Evolutionary conservation across 176 grass and related monocot species (phyloP).

Genomic region (Bonia amplexicaulis): DNA sequence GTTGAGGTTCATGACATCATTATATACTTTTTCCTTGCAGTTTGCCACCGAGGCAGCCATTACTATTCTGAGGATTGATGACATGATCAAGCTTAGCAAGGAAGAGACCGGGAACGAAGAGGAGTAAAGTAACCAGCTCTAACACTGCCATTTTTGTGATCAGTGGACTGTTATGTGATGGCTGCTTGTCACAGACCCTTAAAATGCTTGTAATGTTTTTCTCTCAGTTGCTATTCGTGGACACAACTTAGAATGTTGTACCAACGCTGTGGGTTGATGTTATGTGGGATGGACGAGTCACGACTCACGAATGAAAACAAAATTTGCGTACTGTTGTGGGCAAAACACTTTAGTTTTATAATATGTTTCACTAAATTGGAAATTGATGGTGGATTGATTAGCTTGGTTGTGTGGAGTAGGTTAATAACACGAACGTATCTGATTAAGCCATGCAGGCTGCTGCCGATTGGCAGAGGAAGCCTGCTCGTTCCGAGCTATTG

Average conservation of each 20-base stretch:
- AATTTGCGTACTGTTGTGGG: not conserved
- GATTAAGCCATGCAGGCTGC: no score
- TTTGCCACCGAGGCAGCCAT: constrained; percentile 95
- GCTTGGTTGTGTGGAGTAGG: no score
- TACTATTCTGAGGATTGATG: constrained; percentile 89
- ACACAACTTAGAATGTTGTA: not conserved
- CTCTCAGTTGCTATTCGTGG: no score
- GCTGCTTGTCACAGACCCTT: not conserved
- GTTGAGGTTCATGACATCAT: not conserved
- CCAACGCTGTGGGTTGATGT: not conserved
- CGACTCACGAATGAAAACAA: not conserved
- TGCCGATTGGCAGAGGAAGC: no score
- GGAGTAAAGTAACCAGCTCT: constrained; percentile 29
- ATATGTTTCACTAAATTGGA: no score
- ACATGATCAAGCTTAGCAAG: constrained; percentile 92
- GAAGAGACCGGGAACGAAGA: constrained; percentile 68
- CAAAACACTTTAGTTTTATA: not conserved
- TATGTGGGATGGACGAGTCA: not conserved
- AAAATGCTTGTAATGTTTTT: constrained; percentile 12
- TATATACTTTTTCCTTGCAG: constrained; percentile 10
- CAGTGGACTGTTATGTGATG: not conserved
- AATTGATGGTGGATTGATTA: no score
- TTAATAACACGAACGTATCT: no score
- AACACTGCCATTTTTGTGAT: not conserved
- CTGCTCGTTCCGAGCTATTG: no score